Percentiles rank a stretch among this genome's conserved stretches.
phyloP scores from a whole-genome alignment of 148 eudicot species.

The Chenopodium berlandieri region DNA sequence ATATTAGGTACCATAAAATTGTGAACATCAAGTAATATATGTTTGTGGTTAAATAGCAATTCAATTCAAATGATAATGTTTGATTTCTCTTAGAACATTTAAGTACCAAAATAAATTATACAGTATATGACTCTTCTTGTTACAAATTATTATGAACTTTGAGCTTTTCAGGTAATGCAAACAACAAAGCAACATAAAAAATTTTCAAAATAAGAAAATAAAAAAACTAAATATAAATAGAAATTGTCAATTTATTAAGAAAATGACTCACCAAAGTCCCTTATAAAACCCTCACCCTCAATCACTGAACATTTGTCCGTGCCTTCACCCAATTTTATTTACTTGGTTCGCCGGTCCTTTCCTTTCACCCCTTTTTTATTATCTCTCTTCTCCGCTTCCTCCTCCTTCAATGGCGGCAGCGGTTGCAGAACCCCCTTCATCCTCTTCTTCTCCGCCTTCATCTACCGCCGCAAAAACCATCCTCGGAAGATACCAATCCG shows the following conservation, averaged over 20 bases:
- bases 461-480: conserved; percentile 27
- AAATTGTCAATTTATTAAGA: not conserved
- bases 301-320: not conserved
- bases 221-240: too few relatives aligned
- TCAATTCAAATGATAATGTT: too few relatives aligned
- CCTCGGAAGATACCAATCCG: conserved; percentile 45
- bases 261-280: not conserved
- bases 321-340: not conserved
- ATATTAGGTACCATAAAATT: too few relatives aligned
- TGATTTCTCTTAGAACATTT: too few relatives aligned
- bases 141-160: too few relatives aligned
- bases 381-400: not conserved
- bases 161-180: not conserved
- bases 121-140: too few relatives aligned
- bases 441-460: conserved; percentile 15
- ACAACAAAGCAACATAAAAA: not conserved
- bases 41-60: too few relatives aligned
- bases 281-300: conserved; percentile 12
- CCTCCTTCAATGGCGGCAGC: conserved; percentile 30
- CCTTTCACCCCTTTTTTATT: not conserved
- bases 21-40: too few relatives aligned
- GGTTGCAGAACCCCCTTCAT: conserved; percentile 29
- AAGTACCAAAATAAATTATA: too few relatives aligned
- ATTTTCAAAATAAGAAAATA: too few relatives aligned
- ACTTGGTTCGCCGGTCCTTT: not conserved